phyloP scores from a whole-genome alignment of 805 yeast genomes.

The Candida easanensis region DNA sequence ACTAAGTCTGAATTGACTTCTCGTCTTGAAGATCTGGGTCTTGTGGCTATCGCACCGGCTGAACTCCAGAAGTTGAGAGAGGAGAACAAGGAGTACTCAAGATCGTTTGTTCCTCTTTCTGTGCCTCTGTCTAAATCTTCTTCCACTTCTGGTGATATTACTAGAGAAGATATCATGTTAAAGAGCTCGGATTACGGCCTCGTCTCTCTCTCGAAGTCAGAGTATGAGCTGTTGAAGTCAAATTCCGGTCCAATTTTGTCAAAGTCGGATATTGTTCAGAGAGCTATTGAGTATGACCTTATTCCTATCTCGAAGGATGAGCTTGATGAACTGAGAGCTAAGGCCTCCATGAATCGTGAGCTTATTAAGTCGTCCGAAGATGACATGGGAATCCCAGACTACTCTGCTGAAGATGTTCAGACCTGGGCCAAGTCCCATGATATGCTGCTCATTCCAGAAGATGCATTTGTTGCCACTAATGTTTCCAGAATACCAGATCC shows the following conservation, averaged over 20 bases:
- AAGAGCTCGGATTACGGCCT: slow-evolving; percentile 31
- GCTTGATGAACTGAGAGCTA: slow-evolving; percentile 28
- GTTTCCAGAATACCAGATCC: slow-evolving; percentile 53
- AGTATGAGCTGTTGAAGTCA: slow-evolving; percentile 1
- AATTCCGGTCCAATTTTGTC: slow-evolving; percentile 2
- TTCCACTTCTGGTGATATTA: background rate
- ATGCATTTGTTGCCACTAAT: slow-evolving; percentile 63
- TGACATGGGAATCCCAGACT: background rate
- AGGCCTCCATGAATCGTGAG: slow-evolving; percentile 18
- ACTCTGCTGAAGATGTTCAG: slow-evolving; percentile 13
- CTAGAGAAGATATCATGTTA: slow-evolving; percentile 12
- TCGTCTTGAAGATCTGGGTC: slow-evolving; percentile 17
- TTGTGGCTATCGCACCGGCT: slow-evolving; percentile 16
- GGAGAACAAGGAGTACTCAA: background rate
- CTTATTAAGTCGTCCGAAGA: background rate
- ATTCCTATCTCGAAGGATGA: slow-evolving; percentile 36
- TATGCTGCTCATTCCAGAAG: slow-evolving; percentile 52
- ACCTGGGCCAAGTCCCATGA: slow-evolving; percentile 44
- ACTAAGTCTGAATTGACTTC: slow-evolving; percentile 18
- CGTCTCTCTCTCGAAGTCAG: slow-evolving; percentile 18
- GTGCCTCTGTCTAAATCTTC: background rate
- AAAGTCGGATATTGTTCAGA: slow-evolving; percentile 18
- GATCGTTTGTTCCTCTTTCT: slow-evolving; percentile 4
- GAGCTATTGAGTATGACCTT: slow-evolving; percentile 33
- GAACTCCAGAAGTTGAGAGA: slow-evolving; percentile 16